A percentile compares a stretch with the other conserved stretches of the same genome.
Conservation (phyloP, 73 alveolate species). For the Uronychia binucleata region DNA sequence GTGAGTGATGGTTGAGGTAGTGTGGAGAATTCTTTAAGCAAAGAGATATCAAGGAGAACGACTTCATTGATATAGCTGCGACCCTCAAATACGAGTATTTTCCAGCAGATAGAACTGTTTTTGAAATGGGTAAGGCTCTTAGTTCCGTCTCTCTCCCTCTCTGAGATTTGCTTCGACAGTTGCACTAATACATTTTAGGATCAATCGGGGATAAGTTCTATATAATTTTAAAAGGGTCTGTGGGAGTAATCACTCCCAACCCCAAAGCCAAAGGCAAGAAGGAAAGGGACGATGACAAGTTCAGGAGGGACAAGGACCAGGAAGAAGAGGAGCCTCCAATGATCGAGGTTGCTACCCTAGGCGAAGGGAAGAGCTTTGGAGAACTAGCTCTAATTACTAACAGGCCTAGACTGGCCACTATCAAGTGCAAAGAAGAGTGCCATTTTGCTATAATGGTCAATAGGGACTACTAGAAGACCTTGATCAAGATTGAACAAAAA, state of each 20-base stretch:
- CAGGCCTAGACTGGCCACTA: constrained; percentile 71
- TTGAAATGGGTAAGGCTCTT: constrained; percentile 23
- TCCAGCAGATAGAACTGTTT: constrained; percentile 9
- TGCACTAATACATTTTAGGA: no score
- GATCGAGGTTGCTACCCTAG: constrained; percentile 5
- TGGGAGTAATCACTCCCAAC: background rate
- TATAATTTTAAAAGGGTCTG: background rate
- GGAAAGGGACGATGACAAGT: background rate
- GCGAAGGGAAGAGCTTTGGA: constrained; percentile 72
- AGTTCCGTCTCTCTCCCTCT: no score
- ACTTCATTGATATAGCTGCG: constrained; percentile 25
- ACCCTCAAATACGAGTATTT: constrained; percentile 25
- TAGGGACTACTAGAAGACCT: constrained; percentile 42
- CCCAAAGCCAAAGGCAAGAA: background rate
- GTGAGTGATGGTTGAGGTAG: no score
- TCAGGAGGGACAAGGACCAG: background rate
- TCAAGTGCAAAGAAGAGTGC: constrained; percentile 42
- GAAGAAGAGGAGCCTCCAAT: background rate
- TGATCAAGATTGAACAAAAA: constrained; percentile 40
- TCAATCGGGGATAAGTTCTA: background rate
- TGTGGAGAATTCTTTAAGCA: constrained; percentile 27
- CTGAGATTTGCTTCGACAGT: no score
- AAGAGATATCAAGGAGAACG: constrained; percentile 29
- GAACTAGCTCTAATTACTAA: constrained; percentile 69
- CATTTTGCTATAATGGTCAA: constrained; percentile 58